phyloP scores from a whole-genome alignment of 108 stramenopile species.

The Aurantiochytrium sp. region DNA sequence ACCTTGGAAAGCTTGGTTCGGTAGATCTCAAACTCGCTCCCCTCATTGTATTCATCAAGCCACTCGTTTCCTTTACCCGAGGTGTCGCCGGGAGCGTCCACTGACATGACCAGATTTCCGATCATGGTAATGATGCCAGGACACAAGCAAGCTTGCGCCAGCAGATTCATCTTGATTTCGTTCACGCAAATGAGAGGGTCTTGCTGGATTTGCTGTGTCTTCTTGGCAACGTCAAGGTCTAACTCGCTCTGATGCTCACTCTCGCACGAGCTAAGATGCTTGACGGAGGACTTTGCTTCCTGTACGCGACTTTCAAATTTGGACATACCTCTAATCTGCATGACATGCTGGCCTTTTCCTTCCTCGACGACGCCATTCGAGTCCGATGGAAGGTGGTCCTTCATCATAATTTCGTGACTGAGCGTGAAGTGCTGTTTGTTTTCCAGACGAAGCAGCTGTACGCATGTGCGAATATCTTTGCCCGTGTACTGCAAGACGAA shows the following conservation, averaged over 20 bases:
- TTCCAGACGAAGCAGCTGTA: neutral
- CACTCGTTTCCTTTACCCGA: neutral
- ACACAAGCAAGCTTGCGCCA: neutral
- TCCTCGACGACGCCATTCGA: neutral
- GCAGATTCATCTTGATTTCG: constrained; percentile 15
- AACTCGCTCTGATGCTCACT: no score
- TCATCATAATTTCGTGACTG: neutral
- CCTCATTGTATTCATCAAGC: neutral
- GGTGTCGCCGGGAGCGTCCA: neutral
- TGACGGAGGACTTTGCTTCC: no score
- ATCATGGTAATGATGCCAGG: constrained; percentile 13
- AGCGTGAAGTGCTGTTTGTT: constrained; percentile 8
- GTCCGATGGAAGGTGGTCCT: neutral
- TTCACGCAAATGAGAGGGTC: constrained; percentile 8
- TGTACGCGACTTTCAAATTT: no score
- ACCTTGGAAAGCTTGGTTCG: neutral
- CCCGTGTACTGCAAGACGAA: neutral
- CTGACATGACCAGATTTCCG: neutral
- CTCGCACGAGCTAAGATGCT: no score
- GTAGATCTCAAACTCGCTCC: constrained; percentile 12
- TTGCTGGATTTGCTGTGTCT: neutral
- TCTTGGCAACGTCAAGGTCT: neutral
- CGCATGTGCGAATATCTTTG: neutral
- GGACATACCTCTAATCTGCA: no score
- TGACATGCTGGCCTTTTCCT: neutral